Percentiles rank a stretch among this genome's conserved stretches.
These are phyloP conservation scores for Heterobasidion irregulare DNA, from an alignment of 1,284 basidiomycete species.

Conservation along the genomic window DNA sequence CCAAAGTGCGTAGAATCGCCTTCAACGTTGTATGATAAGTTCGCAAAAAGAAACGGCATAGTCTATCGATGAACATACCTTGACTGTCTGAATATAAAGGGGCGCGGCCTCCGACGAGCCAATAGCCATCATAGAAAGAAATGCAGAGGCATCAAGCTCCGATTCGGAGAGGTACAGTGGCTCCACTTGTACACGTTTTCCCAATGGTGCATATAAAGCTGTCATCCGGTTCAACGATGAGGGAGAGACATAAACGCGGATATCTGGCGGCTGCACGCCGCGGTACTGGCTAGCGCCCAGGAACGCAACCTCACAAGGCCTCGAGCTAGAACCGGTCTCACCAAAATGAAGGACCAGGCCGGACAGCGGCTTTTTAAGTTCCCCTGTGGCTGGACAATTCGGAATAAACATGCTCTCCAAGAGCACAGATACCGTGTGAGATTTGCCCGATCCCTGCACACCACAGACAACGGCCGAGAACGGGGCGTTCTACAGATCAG, in stretches of 20 bases:
- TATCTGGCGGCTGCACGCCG: constrained; percentile 32
- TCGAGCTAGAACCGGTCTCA: constrained; percentile 46
- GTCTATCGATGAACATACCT: constrained; percentile 29
- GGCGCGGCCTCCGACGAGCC: constrained; percentile 51
- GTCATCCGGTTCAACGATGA: constrained; percentile 56
- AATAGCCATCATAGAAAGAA: constrained; percentile 62
- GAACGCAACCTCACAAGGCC: constrained; percentile 61
- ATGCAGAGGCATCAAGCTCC: constrained; percentile 59
- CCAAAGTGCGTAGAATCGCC: constrained; percentile 37
- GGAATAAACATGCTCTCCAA: constrained; percentile 61
- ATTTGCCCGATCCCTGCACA: constrained; percentile 56
- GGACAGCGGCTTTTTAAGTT: constrained; percentile 41
- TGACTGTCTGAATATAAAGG: constrained; percentile 55
- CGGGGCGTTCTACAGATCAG: constrained; percentile 22
- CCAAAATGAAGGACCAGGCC: constrained; percentile 64
- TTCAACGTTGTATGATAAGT: constrained; percentile 13
- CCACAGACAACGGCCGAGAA: constrained; percentile 26
- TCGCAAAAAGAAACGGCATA: constrained; percentile 2
- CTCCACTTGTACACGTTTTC: constrained; percentile 36
- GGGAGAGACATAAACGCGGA: constrained; percentile 54
- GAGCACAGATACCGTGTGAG: constrained; percentile 57
- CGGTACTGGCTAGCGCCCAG: constrained; percentile 32
- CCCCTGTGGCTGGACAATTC: constrained; percentile 36
- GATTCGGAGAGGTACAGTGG: constrained; percentile 50
- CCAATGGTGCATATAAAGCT: constrained; percentile 44